Conservation (phyloP, 2,329 filamentous ascomycete genomes). For the Ophiostoma piceae region DNA sequence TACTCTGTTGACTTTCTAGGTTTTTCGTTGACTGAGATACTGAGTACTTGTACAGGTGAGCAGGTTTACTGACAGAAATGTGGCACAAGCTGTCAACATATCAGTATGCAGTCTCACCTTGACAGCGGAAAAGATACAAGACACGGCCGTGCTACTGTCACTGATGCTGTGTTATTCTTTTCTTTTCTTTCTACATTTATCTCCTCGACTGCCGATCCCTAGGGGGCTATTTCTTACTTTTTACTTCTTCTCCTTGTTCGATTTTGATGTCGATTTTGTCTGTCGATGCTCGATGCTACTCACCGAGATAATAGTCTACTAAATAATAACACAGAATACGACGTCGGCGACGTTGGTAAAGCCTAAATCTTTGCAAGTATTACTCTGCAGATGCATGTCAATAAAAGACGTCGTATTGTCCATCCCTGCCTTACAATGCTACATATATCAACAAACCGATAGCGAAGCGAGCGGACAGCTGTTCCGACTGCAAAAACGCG, state of each 20-base stretch:
- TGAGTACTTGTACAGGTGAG: not conserved
- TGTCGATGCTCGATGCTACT: not conserved
- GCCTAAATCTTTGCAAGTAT: not conserved
- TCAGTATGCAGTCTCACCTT: not conserved
- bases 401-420: not conserved
- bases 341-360: not conserved
- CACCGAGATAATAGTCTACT: not conserved
- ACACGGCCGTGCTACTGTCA: slow-evolving; percentile 1
- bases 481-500: not conserved
- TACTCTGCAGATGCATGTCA: not conserved
- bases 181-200: not conserved
- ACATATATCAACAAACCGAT: slow-evolving; percentile 4
- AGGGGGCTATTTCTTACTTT: not conserved
- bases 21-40: not conserved
- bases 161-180: not conserved
- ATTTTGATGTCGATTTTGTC: not conserved
- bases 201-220: not conserved
- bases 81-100: not conserved
- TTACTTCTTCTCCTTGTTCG: not conserved
- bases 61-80: too few relatives aligned
- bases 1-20: not conserved
- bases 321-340: not conserved
- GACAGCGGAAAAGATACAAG: not conserved
- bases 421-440: not conserved
- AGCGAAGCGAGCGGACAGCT: slow-evolving; percentile 7